phyloP scores from a whole-genome alignment of 73 alveolate species.

The Paramecium sonneborni region DNA sequence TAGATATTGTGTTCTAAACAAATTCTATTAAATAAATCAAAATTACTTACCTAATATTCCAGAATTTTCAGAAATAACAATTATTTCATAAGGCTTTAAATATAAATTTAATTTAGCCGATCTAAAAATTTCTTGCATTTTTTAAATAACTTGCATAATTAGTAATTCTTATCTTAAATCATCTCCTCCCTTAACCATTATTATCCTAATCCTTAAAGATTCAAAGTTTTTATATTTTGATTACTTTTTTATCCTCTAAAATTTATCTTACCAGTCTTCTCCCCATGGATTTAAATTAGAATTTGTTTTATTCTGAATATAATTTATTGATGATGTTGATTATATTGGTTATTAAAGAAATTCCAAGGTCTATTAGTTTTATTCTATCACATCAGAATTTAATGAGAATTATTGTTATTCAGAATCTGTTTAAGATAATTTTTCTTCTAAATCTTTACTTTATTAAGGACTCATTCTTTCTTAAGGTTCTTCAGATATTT shows the following conservation, averaged over 20 bases:
- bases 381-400: constrained; percentile 70
- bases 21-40: constrained; percentile 70
- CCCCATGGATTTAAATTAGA: constrained; percentile 82
- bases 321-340: background rate
- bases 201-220: constrained; percentile 77
- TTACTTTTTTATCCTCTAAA: constrained; percentile 67
- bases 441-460: background rate
- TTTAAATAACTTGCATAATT: constrained; percentile 94
- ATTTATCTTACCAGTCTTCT: constrained; percentile 80
- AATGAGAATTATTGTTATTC: constrained; percentile 11
- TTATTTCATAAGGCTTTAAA: constrained; percentile 95
- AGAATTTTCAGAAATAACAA: constrained; percentile 87
- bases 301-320: background rate
- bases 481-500: background rate
- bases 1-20: constrained; percentile 89
- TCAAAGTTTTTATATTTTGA: constrained; percentile 77
- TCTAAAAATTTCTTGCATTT: constrained; percentile 81
- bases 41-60: constrained; percentile 69
- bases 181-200: constrained; percentile 96
- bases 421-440: background rate
- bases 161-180: constrained; percentile 96
- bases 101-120: constrained; percentile 80
- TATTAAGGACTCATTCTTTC: constrained; percentile 41
- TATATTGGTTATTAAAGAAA: background rate
- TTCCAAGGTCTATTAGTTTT: background rate